These are phyloP conservation scores for Barnettozyma hawaiiensis DNA, from an alignment of 1,139 yeast species.

Conservation along the genomic window DNA sequence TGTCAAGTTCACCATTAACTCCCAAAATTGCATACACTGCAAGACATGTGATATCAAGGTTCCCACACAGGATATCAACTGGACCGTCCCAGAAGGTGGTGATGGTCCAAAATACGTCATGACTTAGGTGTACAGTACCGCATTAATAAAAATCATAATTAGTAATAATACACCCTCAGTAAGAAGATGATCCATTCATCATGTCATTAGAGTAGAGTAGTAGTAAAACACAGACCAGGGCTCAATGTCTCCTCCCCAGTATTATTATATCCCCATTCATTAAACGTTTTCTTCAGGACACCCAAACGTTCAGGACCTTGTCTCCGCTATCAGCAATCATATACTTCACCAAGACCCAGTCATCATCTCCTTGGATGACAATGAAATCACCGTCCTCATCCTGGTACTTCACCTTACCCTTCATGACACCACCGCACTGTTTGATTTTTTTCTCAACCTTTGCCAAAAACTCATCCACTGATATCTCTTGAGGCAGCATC, in stretches of 20 bases:
- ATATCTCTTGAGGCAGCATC: conserved; percentile 31
- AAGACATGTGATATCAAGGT: conserved; percentile 97
- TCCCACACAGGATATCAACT: conserved; percentile 87
- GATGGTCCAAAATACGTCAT: conserved; percentile 85
- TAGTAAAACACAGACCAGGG: neutral
- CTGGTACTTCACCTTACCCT: conserved; percentile 63
- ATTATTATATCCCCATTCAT: neutral
- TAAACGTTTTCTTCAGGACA: conserved; percentile 10
- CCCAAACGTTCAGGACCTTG: conserved; percentile 35
- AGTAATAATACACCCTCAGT: neutral
- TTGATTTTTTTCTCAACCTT: conserved; percentile 34
- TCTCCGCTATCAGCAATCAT: conserved; percentile 36
- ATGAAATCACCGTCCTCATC: conserved; percentile 97
- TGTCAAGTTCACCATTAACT: conserved; percentile 83
- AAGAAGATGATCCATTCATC: conserved; percentile 5
- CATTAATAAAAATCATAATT: neutral
- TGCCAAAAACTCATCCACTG: conserved; percentile 28
- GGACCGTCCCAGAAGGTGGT: conserved; percentile 98
- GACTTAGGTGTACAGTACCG: conserved; percentile 19
- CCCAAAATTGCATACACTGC: conserved; percentile 97
- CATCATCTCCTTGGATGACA: conserved; percentile 79
- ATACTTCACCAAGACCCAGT: conserved; percentile 43
- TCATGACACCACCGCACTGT: conserved; percentile 35
- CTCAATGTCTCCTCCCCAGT: too few relatives aligned
- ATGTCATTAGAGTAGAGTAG: conserved; percentile 11